Evolutionary conservation across 345 rosid species (phyloP).

Genomic region (Melaleuca quinquenervia): DNA sequence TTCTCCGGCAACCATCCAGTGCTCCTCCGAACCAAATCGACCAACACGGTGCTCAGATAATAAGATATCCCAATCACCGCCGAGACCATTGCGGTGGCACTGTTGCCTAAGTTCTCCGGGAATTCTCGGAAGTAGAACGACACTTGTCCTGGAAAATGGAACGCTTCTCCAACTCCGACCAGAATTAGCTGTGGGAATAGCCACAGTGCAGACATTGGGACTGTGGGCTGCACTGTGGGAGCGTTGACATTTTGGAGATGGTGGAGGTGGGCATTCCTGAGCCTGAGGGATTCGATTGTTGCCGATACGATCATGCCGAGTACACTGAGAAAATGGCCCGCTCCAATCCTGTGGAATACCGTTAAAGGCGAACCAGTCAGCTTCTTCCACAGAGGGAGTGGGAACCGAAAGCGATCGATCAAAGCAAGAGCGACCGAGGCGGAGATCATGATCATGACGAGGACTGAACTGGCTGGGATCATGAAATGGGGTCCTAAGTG

Average conservation of each 20-base stretch:
- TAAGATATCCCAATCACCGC: slow-evolving; percentile 20
- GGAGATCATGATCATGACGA: slow-evolving; percentile 13
- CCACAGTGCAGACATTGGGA: slow-evolving; percentile 34
- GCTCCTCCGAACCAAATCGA: slow-evolving; percentile 15
- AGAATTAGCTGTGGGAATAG: slow-evolving; percentile 28
- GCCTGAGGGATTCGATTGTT: slow-evolving; percentile 30
- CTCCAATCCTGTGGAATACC: slow-evolving; percentile 26
- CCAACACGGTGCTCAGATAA: slow-evolving; percentile 25
- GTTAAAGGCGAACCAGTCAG: slow-evolving; percentile 3
- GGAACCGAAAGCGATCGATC: slow-evolving; percentile 19
- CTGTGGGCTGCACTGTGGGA: not conserved
- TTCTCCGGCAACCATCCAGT: slow-evolving; percentile 41
- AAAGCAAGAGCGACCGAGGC: slow-evolving; percentile 10
- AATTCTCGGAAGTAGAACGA: slow-evolving; percentile 36
- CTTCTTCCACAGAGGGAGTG: slow-evolving; percentile 16
- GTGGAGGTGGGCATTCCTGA: slow-evolving; percentile 3
- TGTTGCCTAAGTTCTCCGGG: slow-evolving; percentile 25
- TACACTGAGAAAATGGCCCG: slow-evolving; percentile 31
- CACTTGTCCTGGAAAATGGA: slow-evolving; percentile 31
- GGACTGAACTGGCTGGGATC: slow-evolving; percentile 32
- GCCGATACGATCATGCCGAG: slow-evolving; percentile 23
- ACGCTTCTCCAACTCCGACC: slow-evolving; percentile 38
- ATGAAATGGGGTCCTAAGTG: slow-evolving; percentile 23
- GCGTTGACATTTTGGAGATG: not conserved
- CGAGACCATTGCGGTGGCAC: slow-evolving; percentile 35